Evolutionary conservation across 2,329 filamentous ascomycete species (phyloP).

Genomic region (Parastagonospora avenae): DNA sequence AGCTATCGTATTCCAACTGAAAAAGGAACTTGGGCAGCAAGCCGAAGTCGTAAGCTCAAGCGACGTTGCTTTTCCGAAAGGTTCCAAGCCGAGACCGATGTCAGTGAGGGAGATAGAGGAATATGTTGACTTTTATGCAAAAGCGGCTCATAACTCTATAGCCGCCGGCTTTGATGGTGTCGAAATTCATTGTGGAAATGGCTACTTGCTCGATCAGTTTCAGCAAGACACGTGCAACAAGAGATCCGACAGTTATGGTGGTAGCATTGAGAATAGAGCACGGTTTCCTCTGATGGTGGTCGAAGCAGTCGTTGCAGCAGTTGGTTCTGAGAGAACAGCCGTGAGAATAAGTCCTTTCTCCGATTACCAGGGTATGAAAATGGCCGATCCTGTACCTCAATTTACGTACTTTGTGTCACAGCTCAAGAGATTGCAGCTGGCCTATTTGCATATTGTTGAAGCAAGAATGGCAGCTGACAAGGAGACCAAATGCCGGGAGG

Average conservation of each 20-base stretch:
- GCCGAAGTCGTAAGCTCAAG: constrained; percentile 33
- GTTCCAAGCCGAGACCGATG: constrained; percentile 35
- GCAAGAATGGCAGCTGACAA: constrained; percentile 56
- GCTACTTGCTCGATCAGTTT: constrained; percentile 71
- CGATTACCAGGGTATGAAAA: constrained; percentile 66
- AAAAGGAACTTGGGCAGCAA: constrained; percentile 13
- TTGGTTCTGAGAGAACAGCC: constrained; percentile 62
- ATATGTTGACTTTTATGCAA: constrained; percentile 42
- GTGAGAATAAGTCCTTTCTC: constrained; percentile 66
- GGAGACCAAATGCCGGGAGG: constrained; percentile 26
- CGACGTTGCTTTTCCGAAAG: constrained; percentile 31
- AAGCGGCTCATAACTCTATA: constrained; percentile 51
- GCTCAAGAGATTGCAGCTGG: constrained; percentile 58
- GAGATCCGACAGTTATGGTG: constrained; percentile 55
- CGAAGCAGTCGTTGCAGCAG: constrained; percentile 53
- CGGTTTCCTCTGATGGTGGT: constrained; percentile 60
- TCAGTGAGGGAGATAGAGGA: constrained; percentile 42
- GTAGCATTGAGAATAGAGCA: constrained; percentile 55
- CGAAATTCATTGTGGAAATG: constrained; percentile 62
- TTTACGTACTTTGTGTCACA: constrained; percentile 62
- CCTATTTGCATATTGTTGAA: constrained; percentile 59
- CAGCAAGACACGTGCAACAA: constrained; percentile 62
- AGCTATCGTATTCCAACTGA: background rate
- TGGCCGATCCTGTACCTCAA: constrained; percentile 65
- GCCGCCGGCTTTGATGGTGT: constrained; percentile 65